Evolutionary conservation across 805 yeast species (phyloP).

Genomic region (Zygotorulaspora florentina): DNA sequence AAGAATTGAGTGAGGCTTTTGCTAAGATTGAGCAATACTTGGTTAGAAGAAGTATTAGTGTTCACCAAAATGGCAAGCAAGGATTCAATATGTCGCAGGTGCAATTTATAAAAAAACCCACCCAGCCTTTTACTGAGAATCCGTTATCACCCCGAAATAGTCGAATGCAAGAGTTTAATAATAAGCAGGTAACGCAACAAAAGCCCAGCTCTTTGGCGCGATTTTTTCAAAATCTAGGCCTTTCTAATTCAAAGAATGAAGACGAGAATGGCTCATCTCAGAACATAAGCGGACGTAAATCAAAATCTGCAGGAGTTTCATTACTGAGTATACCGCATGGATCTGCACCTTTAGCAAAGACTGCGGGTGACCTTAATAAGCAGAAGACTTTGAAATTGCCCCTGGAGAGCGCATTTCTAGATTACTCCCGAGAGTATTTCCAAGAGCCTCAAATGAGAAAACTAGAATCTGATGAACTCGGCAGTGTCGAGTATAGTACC

Average conservation of each 20-base stretch:
- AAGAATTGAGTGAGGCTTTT: constrained; percentile 62
- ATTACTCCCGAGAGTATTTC: constrained; percentile 80
- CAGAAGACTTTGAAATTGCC: constrained; percentile 41
- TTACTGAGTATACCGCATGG: constrained; percentile 36
- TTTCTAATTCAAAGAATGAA: constrained; percentile 16
- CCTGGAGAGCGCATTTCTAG: constrained; percentile 58
- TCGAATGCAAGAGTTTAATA: not conserved
- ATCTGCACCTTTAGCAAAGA: constrained; percentile 48
- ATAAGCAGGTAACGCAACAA: not conserved
- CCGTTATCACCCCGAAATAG: constrained; percentile 6
- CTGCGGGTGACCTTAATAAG: constrained; percentile 47
- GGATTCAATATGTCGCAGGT: constrained; percentile 27
- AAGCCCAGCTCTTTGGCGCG: constrained; percentile 27
- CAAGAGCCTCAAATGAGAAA: constrained; percentile 93
- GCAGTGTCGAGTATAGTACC: constrained; percentile 77
- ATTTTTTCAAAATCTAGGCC: constrained; percentile 28
- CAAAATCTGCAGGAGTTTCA: constrained; percentile 21
- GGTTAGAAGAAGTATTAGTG: constrained; percentile 43
- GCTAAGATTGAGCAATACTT: constrained; percentile 61
- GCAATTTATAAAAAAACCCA: constrained; percentile 33
- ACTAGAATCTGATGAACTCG: constrained; percentile 84
- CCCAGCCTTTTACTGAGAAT: constrained; percentile 14
- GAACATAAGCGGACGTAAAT: constrained; percentile 24
- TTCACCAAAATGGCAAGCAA: constrained; percentile 9
- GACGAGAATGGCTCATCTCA: constrained; percentile 18